A percentile compares a stretch with the other conserved stretches of the same genome.
Conservation (phyloP, 345 rosid species). For the Hevea brasiliensis region DNA sequence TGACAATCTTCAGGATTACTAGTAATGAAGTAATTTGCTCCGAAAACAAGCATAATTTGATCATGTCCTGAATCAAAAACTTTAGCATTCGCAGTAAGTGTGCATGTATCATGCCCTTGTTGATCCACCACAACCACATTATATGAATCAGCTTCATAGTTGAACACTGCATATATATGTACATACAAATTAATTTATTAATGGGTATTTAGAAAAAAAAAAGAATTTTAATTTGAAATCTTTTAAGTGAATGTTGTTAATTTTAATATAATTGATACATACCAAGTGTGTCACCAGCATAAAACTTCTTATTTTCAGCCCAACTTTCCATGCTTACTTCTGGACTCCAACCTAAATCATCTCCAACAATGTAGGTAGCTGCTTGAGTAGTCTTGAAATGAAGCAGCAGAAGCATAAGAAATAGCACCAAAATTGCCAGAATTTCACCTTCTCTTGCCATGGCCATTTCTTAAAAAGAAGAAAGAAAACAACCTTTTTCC, state of each 20-base stretch:
- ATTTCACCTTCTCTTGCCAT: neutral
- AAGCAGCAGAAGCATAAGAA: neutral
- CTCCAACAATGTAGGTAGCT: neutral
- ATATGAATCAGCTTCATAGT: neutral
- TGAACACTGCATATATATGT: slow-evolving; percentile 16
- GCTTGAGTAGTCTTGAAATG: neutral
- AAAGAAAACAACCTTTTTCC: too few species aligned
- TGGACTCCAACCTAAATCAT: neutral
- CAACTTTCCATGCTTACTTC: neutral
- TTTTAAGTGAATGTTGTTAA: too few species aligned
- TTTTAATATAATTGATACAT: too few species aligned
- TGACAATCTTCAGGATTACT: neutral
- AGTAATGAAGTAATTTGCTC: slow-evolving; percentile 2
- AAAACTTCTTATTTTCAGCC: neutral
- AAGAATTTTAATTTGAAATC: too few species aligned
- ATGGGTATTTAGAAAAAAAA: too few species aligned
- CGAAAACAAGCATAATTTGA: neutral
- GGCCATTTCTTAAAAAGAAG: neutral
- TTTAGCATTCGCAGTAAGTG: neutral
- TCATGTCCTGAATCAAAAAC: neutral
- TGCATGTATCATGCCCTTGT: slow-evolving; percentile 9
- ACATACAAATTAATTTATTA: too few species aligned
- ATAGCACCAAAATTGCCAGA: neutral
- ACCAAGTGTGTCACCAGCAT: slow-evolving; percentile 4
- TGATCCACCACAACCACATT: slow-evolving; percentile 7